A percentile compares a stretch with the other conserved stretches of the same genome.
These are phyloP conservation scores for Mrakia blollopis DNA, from an alignment of 768 basidiomycete species.

Conservation along the genomic window DNA sequence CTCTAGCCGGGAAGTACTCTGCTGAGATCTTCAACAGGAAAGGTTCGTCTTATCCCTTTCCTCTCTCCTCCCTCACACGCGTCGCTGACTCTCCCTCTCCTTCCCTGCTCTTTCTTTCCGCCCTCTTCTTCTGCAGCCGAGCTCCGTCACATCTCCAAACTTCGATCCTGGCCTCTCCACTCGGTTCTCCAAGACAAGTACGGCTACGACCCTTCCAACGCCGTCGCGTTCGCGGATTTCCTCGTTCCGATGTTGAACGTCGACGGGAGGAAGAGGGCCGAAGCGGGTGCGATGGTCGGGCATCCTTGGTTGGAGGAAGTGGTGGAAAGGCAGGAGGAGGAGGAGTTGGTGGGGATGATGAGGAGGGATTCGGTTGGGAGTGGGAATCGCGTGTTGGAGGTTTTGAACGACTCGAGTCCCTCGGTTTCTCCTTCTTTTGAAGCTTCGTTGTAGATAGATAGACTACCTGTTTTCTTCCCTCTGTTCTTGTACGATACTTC, in stretches of 20 bases:
- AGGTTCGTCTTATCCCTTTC: constrained; percentile 53
- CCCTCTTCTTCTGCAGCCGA: constrained; percentile 52
- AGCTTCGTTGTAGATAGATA: no score
- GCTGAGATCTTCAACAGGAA: constrained; percentile 93
- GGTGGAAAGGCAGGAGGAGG: constrained; percentile 43
- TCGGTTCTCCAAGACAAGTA: constrained; percentile 91
- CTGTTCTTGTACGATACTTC: no score
- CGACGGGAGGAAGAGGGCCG: constrained; percentile 79
- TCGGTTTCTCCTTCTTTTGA: no score
- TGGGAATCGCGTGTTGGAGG: not conserved
- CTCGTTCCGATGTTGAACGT: constrained; percentile 83
- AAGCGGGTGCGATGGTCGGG: constrained; percentile 74
- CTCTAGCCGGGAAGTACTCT: constrained; percentile 86
- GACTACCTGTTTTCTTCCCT: no score
- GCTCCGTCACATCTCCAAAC: constrained; percentile 86
- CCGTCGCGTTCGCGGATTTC: constrained; percentile 61
- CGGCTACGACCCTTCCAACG: constrained; percentile 74
- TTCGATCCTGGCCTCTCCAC: constrained; percentile 83
- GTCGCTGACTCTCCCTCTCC: not conserved
- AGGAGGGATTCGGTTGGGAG: not conserved
- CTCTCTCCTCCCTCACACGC: constrained; percentile 4
- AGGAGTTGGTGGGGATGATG: not conserved
- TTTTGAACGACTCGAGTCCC: no score
- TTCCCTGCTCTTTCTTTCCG: not conserved
- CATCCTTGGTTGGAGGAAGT: constrained; percentile 76